phyloP scores from a whole-genome alignment of 345 rosid species.

The Eucalyptus paniculata region DNA sequence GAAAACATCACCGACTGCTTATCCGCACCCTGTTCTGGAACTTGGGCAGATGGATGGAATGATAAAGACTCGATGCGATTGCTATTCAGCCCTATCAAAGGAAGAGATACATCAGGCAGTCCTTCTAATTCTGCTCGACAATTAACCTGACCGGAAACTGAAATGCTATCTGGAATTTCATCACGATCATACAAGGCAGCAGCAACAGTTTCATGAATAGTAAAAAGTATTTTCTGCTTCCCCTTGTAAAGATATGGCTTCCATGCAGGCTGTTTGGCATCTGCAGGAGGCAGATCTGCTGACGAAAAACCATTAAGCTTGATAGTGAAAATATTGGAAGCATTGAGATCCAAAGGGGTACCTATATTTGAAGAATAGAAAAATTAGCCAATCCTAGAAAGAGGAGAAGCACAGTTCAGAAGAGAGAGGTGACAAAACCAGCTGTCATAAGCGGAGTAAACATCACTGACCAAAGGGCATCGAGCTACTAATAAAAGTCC shows the following conservation, averaged over 20 bases:
- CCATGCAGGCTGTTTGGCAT: constrained; percentile 93
- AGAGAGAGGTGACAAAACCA: background rate
- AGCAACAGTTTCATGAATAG: constrained; percentile 64
- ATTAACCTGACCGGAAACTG: constrained; percentile 88
- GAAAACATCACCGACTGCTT: constrained; percentile 84
- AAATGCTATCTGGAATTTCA: constrained; percentile 78
- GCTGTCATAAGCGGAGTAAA: background rate
- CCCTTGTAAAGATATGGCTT: constrained; percentile 92
- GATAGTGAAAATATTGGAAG: constrained; percentile 47
- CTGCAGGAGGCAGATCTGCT: constrained; percentile 67
- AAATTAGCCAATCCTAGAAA: background rate
- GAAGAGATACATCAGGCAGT: constrained; percentile 85
- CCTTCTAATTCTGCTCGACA: constrained; percentile 95
- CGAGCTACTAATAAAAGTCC: constrained; percentile 61
- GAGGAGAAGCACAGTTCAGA: constrained; percentile 50
- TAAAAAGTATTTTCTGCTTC: constrained; percentile 73
- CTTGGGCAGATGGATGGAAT: constrained; percentile 88
- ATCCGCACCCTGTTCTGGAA: constrained; percentile 76
- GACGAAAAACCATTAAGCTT: constrained; percentile 76
- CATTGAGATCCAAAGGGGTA: constrained; percentile 82
- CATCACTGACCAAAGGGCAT: constrained; percentile 90
- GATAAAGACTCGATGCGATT: constrained; percentile 71
- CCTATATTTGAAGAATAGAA: constrained; percentile 29
- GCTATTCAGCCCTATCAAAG: constrained; percentile 56
- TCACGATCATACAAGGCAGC: constrained; percentile 95